Percentiles rank a stretch among this genome's conserved stretches.
These are phyloP conservation scores for Parietichytrium sp. DNA, from an alignment of 108 stramenopile genomes.

Conservation along the genomic window DNA sequence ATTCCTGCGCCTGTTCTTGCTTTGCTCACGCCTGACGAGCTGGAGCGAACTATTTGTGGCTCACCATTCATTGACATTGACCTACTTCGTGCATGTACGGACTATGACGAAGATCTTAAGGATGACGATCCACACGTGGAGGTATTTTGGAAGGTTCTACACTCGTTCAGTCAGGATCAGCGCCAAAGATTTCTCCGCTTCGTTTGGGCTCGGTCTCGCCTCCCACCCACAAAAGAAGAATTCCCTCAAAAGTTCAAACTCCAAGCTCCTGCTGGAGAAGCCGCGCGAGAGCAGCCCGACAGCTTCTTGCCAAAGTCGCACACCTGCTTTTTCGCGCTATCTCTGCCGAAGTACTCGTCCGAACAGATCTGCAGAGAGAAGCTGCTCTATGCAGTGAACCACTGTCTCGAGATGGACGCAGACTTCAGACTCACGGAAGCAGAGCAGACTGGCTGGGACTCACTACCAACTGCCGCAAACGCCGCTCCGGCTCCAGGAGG, in stretches of 20 bases:
- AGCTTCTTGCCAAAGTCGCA: constrained; percentile 62
- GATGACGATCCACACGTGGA: constrained; percentile 48
- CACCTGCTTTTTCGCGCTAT: constrained; percentile 67
- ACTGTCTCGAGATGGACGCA: constrained; percentile 61
- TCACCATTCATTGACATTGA: constrained; percentile 54
- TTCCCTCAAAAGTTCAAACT: constrained; percentile 57
- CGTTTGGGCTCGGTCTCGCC: constrained; percentile 60
- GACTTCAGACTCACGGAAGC: constrained; percentile 53
- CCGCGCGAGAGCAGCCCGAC: constrained; percentile 55
- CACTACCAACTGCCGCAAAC: too few species aligned
- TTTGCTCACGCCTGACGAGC: constrained; percentile 53
- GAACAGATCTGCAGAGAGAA: constrained; percentile 50
- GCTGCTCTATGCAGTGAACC: constrained; percentile 60
- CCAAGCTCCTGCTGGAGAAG: constrained; percentile 27
- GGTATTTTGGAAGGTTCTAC: constrained; percentile 58
- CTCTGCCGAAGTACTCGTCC: constrained; percentile 59
- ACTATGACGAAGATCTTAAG: constrained; percentile 56
- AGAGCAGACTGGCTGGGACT: too few species aligned
- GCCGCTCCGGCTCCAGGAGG: too few species aligned
- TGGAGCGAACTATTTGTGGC: constrained; percentile 57
- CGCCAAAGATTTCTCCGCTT: constrained; percentile 56
- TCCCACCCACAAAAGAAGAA: constrained; percentile 54
- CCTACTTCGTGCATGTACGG: constrained; percentile 43
- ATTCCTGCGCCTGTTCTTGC: constrained; percentile 49
- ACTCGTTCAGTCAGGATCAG: constrained; percentile 48